Conservation (phyloP, 164 flowering plant species). For the Houttuynia cordata region DNA sequence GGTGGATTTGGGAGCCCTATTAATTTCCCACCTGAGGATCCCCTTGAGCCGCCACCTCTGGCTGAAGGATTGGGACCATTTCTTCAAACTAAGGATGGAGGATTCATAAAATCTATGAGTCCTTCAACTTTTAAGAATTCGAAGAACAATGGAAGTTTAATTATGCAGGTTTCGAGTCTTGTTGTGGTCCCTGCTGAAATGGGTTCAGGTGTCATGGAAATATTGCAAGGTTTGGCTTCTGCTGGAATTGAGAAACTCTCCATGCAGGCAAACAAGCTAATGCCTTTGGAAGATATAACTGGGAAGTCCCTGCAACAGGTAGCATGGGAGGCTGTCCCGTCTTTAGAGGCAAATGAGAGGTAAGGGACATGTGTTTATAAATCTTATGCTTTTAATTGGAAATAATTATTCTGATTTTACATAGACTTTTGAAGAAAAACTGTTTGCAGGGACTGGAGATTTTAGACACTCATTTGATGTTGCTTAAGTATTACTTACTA, state of each 20-base stretch:
- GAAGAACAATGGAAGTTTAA: conserved; percentile 52
- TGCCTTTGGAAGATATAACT: conserved; percentile 90
- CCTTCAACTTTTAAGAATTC: conserved; percentile 57
- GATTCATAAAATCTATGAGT: conserved; percentile 82
- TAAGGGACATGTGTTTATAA: conserved; percentile 16
- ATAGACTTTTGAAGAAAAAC: too few species aligned
- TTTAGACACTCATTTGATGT: too few species aligned
- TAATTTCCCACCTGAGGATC: conserved; percentile 39
- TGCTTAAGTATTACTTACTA: too few species aligned
- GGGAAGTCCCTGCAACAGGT: conserved; percentile 83
- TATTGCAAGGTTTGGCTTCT: conserved; percentile 72
- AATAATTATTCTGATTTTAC: neutral
- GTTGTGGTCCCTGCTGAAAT: conserved; percentile 95
- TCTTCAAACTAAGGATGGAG: conserved; percentile 74
- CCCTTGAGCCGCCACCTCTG: conserved; percentile 59
- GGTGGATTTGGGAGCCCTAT: conserved; percentile 73
- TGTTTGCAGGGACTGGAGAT: too few species aligned
- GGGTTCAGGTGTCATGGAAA: conserved; percentile 82
- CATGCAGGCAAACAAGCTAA: conserved; percentile 72
- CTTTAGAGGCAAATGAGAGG: conserved; percentile 55
- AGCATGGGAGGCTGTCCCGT: conserved; percentile 61
- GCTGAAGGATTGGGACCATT: conserved; percentile 81
- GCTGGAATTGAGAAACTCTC: conserved; percentile 89
- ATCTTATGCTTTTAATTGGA: neutral
- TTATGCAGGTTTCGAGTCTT: conserved; percentile 88